Conservation (phyloP, 108 stramenopile species). For the Asterionellopsis glacialis region DNA sequence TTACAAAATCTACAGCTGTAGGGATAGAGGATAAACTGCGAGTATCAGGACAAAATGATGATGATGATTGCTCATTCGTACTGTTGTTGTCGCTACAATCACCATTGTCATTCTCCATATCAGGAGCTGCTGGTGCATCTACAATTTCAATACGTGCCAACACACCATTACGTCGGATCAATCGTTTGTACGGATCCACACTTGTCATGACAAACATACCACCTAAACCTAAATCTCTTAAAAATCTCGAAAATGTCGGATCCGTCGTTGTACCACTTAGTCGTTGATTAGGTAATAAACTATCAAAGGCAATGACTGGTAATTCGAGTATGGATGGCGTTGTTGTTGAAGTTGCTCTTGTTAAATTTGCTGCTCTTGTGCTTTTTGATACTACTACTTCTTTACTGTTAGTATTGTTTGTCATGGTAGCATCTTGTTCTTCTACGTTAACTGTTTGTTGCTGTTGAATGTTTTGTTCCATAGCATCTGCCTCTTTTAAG, state of each 20-base stretch:
- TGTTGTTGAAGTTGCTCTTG: too few species aligned
- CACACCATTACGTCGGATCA: slow-evolving; percentile 40
- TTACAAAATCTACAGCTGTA: slow-evolving; percentile 55
- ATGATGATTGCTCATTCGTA: not conserved
- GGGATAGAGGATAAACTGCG: slow-evolving; percentile 9
- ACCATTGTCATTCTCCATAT: slow-evolving; percentile 4
- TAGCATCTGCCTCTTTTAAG: too few species aligned
- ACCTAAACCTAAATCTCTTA: slow-evolving; percentile 40
- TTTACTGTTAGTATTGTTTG: too few species aligned
- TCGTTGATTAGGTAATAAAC: slow-evolving; percentile 44
- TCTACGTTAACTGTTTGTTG: too few species aligned
- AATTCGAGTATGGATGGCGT: slow-evolving; percentile 23
- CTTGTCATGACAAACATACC: slow-evolving; percentile 58
- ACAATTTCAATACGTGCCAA: slow-evolving; percentile 39
- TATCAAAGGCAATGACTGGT: slow-evolving; percentile 52
- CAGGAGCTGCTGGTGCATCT: slow-evolving; percentile 23
- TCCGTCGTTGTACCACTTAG: slow-evolving; percentile 51
- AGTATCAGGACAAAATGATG: too few species aligned
- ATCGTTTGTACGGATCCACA: slow-evolving; percentile 34
- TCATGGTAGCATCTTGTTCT: too few species aligned
- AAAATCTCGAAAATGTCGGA: slow-evolving; percentile 47
- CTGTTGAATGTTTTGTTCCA: too few species aligned
- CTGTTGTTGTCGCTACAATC: not conserved
- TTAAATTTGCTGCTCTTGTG: too few species aligned
- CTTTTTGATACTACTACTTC: too few species aligned